Evolutionary conservation across 1,139 yeast genomes (phyloP).

Genomic region (Saccharomyces hybrid): DNA sequence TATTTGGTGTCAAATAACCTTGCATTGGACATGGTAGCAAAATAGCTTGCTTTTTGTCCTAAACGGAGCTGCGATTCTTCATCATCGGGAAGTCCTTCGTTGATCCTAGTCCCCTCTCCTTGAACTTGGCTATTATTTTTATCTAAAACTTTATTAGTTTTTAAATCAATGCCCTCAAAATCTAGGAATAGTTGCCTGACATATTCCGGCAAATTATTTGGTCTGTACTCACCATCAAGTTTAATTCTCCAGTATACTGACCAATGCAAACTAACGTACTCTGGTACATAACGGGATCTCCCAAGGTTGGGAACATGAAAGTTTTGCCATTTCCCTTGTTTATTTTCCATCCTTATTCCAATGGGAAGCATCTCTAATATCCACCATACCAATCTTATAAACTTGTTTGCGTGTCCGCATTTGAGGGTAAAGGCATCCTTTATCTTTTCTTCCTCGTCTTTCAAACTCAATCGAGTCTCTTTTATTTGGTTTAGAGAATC

Average conservation of each 20-base stretch:
- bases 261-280: conserved; percentile 48
- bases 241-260: conserved; percentile 50
- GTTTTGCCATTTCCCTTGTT: conserved; percentile 41
- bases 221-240: conserved; percentile 39
- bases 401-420: conserved; percentile 12
- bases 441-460: conserved; percentile 9
- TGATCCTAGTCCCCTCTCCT: not conserved
- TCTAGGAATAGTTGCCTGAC: conserved; percentile 20
- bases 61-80: not conserved
- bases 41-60: not conserved
- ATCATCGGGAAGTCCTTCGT: not conserved
- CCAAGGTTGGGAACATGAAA: conserved; percentile 49
- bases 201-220: conserved; percentile 39
- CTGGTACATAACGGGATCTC: conserved; percentile 41
- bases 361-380: conserved; percentile 50
- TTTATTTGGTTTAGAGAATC: not conserved
- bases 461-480: not conserved
- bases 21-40: not conserved
- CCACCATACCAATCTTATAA: conserved; percentile 43
- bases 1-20: not conserved
- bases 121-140: not conserved
- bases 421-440: conserved; percentile 11
- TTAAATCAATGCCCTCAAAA: conserved; percentile 24
- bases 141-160: not conserved
- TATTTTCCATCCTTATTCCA: conserved; percentile 42